A percentile compares a stretch with the other conserved stretches of the same genome.
Evolutionary conservation across 1,284 basidiomycete genomes (phyloP).

Genomic region (Moesziomyces sp.): DNA sequence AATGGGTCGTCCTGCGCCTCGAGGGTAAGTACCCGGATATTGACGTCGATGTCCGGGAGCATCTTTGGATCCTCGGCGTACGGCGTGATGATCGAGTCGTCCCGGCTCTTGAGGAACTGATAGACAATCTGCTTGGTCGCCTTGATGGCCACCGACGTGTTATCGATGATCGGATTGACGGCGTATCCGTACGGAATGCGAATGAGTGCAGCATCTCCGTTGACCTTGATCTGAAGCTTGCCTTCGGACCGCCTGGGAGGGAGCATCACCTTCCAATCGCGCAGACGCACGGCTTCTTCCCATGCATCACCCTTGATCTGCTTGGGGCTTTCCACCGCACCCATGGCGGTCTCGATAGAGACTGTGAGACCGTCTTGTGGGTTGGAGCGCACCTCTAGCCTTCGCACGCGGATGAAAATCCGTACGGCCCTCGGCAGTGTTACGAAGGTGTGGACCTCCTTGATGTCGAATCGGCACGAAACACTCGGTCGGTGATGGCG

Average conservation of each 20-base stretch:
- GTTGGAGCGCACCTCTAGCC: slow-evolving; percentile 60
- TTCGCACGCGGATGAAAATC: slow-evolving; percentile 56
- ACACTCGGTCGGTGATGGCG: slow-evolving; percentile 12
- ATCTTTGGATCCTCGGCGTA: slow-evolving; percentile 62
- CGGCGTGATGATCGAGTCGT: slow-evolving; percentile 60
- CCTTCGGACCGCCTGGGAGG: slow-evolving; percentile 15
- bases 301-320: slow-evolving; percentile 71
- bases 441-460: slow-evolving; percentile 62
- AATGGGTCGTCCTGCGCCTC: slow-evolving; percentile 91
- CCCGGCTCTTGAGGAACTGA: slow-evolving; percentile 67
- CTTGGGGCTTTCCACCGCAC: slow-evolving; percentile 69
- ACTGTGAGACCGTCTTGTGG: slow-evolving; percentile 51
- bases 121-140: slow-evolving; percentile 69
- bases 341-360: slow-evolving; percentile 67
- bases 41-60: slow-evolving; percentile 73
- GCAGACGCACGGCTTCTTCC: slow-evolving; percentile 81
- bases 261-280: slow-evolving; percentile 72
- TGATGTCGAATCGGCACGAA: slow-evolving; percentile 36
- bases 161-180: slow-evolving; percentile 72
- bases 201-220: slow-evolving; percentile 77
- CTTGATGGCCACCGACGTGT: slow-evolving; percentile 69
- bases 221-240: slow-evolving; percentile 68
- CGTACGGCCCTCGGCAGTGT: slow-evolving; percentile 64
- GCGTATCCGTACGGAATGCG: slow-evolving; percentile 83
- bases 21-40: slow-evolving; percentile 74